phyloP scores from a whole-genome alignment of 352 stramenopile genomes.

The Phytophthora pisi region DNA sequence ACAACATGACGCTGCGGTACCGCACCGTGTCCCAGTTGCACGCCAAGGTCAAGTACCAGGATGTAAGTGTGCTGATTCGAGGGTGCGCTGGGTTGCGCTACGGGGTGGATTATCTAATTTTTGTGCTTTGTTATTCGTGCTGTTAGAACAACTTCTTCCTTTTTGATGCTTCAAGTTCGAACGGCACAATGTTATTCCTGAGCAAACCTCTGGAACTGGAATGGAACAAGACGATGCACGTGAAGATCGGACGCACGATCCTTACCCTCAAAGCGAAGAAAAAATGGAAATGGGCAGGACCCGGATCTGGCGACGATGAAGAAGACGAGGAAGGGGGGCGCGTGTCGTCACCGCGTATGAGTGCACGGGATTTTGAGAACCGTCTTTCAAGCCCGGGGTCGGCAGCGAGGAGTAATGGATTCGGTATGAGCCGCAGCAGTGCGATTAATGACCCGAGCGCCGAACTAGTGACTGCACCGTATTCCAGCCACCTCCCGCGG shows the following conservation, averaged over 20 bases:
- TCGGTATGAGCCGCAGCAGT: conserved; percentile 35
- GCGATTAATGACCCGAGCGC: conserved; percentile 53
- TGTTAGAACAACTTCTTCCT: conserved; percentile 77
- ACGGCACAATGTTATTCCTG: conserved; percentile 87
- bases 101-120: neutral
- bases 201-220: conserved; percentile 81
- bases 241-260: conserved; percentile 87
- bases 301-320: conserved; percentile 44
- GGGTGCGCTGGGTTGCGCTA: neutral
- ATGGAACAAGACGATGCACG: conserved; percentile 83
- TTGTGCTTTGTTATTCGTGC: conserved; percentile 14
- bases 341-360: conserved; percentile 34
- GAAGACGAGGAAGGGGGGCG: conserved; percentile 39
- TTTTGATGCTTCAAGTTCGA: conserved; percentile 78
- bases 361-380: conserved; percentile 17
- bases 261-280: conserved; percentile 87
- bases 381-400: conserved; percentile 29
- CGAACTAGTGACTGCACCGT: conserved; percentile 43
- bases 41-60: conserved; percentile 81
- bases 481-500: conserved; percentile 24
- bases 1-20: conserved; percentile 88
- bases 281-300: conserved; percentile 76
- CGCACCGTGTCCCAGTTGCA: conserved; percentile 87
- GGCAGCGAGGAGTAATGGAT: conserved; percentile 38
- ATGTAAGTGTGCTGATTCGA: conserved; percentile 50